Conservation (phyloP, 176 grass and related monocot genomes). For the Otatea glauca region DNA sequence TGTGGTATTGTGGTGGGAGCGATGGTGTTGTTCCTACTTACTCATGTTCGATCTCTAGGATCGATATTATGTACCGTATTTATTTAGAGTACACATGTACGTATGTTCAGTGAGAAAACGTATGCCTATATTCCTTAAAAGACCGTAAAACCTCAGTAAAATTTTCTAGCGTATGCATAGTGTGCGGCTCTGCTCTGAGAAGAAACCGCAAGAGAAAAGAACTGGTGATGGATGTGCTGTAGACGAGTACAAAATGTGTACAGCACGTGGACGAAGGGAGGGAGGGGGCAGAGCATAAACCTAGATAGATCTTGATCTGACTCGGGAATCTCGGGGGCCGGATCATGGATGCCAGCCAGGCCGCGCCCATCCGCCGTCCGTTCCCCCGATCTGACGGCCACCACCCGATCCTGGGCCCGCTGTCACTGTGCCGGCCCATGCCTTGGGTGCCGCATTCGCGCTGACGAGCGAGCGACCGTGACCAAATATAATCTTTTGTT, state of each 20-base stretch:
- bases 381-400: slow-evolving; percentile 29
- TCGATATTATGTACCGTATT: too few relatives aligned
- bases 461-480: slow-evolving; percentile 23
- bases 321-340: slow-evolving; percentile 36
- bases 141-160: too few relatives aligned
- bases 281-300: background rate
- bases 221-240: background rate
- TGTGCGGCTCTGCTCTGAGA: too few relatives aligned
- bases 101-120: too few relatives aligned
- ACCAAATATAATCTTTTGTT: slow-evolving; percentile 33
- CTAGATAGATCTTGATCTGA: slow-evolving; percentile 49
- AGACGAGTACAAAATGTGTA: background rate
- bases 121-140: too few relatives aligned
- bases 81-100: too few relatives aligned
- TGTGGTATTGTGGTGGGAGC: too few relatives aligned
- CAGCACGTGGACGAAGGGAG: background rate
- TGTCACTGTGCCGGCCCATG: slow-evolving; percentile 30
- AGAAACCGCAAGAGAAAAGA: too few relatives aligned
- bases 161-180: too few relatives aligned
- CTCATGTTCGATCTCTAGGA: too few relatives aligned
- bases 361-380: slow-evolving; percentile 39
- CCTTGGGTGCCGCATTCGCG: slow-evolving; percentile 8
- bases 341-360: slow-evolving; percentile 54
- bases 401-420: background rate
- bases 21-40: too few relatives aligned